Evolutionary conservation across 1,284 basidiomycete genomes (phyloP).

Genomic region (Phellinidium pouzarii): DNA sequence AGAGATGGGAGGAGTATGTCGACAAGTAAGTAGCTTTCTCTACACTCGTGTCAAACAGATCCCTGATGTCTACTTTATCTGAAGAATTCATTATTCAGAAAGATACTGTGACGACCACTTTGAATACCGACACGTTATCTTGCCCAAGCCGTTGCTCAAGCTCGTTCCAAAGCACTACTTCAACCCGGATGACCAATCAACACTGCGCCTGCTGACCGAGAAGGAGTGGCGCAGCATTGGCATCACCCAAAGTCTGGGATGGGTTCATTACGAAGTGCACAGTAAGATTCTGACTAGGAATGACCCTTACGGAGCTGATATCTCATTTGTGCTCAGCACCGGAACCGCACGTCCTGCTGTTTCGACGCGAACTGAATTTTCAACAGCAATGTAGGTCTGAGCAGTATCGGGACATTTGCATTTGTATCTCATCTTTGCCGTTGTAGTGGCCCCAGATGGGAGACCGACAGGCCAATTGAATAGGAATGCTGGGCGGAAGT

Average conservation of each 20-base stretch:
- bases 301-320: not conserved
- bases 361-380: constrained; percentile 66
- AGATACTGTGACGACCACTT: constrained; percentile 77
- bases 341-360: constrained; percentile 80
- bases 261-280: constrained; percentile 97
- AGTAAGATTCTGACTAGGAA: constrained; percentile 43
- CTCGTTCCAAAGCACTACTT: constrained; percentile 81
- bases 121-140: constrained; percentile 89
- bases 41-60: not conserved
- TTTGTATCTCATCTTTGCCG: not conserved
- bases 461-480: constrained; percentile 4
- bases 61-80: not conserved
- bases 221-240: constrained; percentile 94
- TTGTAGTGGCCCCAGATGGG: constrained; percentile 7
- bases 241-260: constrained; percentile 92
- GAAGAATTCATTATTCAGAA: constrained; percentile 78
- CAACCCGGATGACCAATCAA: constrained; percentile 70
- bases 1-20: constrained; percentile 33
- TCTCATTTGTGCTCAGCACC: constrained; percentile 46
- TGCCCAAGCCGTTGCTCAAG: constrained; percentile 84
- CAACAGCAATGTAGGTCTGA: constrained; percentile 22
- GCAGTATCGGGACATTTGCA: not conserved
- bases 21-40: constrained; percentile 47
- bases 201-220: constrained; percentile 78
- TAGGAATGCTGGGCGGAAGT: constrained; percentile 1